Conservation (phyloP, 805 yeast species). For the Isabelozyma gotoi region DNA sequence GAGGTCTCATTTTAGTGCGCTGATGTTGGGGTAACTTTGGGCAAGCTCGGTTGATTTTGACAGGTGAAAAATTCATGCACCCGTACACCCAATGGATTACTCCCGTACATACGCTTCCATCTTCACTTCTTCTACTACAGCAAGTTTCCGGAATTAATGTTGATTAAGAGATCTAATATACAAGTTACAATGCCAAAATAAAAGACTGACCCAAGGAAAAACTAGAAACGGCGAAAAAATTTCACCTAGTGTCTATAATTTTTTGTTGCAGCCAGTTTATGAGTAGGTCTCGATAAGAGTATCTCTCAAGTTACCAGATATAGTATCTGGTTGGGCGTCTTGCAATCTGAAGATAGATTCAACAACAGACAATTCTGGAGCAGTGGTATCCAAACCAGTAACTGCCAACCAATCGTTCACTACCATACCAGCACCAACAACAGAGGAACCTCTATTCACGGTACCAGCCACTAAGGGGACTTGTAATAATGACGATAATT, state of each 20-base stretch:
- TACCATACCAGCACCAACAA: slow-evolving; percentile 98
- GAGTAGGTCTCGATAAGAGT: slow-evolving; percentile 91
- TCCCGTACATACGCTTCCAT: too few relatives aligned
- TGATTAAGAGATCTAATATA: not conserved
- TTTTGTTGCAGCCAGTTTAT: too few relatives aligned
- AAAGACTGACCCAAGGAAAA: too few relatives aligned
- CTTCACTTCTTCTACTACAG: not conserved
- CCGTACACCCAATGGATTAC: too few relatives aligned
- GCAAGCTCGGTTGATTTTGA: too few relatives aligned
- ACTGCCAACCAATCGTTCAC: slow-evolving; percentile 98
- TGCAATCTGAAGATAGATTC: slow-evolving; percentile 94
- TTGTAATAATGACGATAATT: slow-evolving; percentile 89
- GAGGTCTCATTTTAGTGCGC: too few relatives aligned
- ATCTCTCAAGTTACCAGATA: slow-evolving; percentile 82
- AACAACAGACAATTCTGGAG: slow-evolving; percentile 95
- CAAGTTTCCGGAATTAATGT: not conserved
- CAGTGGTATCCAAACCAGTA: slow-evolving; percentile 95
- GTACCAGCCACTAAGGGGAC: slow-evolving; percentile 99
- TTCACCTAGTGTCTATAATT: not conserved
- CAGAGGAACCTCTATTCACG: slow-evolving; percentile 95
- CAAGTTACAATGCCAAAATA: not conserved
- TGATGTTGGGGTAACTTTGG: too few relatives aligned
- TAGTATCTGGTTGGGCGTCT: slow-evolving; percentile 86
- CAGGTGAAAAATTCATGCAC: too few relatives aligned
- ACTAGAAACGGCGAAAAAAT: too few relatives aligned